Base-by-base conservation (phyloP, 768 basidiomycete genomes). In the Agrocybe praecox region DNA sequence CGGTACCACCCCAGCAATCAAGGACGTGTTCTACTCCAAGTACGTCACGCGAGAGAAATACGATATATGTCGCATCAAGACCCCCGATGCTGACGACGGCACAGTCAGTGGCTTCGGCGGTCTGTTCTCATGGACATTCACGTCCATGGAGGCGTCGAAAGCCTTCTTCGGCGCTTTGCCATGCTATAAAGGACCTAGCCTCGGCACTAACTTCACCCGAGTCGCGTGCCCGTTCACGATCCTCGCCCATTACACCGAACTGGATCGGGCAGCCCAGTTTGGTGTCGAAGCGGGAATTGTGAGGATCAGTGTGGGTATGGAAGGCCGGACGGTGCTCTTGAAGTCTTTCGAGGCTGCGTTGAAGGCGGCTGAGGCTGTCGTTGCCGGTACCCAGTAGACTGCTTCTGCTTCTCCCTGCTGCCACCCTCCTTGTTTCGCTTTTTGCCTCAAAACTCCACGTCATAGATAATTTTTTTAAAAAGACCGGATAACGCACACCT, bases 201-300 rank as follows among this genome's bases (percentile, higher is more conserved):
- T 93, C 9, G 96, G 96, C 2, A 98, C 96, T 19, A 97, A 94
- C 79, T 98, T 98, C 70, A 98, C 96, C 2, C 80, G n/a, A n/a
- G n/a, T 98, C 26, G 94, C 94, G 26, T 95, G 88, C 62, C 96
- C 96, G 23, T 98, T 93, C 69, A 92, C 93, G 10, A 86, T 98
- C 56, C 78, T 99, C 22, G 96, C 92, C 34, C 96, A 98, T 71
- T 98, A 86, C 62, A 67, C 74, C 0, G 96, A 99, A 72, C 74
- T 96, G 59, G 92, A 90, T 34, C 98, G 96, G 96, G 96, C 96
- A 15, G 87, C 83, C 49, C 74, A 79, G 58, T 96, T 84, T 72
- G 95, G 92, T 18, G 92, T 99, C 12, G 92, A 96, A 65, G 76
- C 29, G 94, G 90, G 5, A 81, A 78, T 60, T 92, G 96, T 60